Base-by-base conservation (phyloP, 2,329 filamentous ascomycete genomes). In the Pseudodiploospora longispora region DNA sequence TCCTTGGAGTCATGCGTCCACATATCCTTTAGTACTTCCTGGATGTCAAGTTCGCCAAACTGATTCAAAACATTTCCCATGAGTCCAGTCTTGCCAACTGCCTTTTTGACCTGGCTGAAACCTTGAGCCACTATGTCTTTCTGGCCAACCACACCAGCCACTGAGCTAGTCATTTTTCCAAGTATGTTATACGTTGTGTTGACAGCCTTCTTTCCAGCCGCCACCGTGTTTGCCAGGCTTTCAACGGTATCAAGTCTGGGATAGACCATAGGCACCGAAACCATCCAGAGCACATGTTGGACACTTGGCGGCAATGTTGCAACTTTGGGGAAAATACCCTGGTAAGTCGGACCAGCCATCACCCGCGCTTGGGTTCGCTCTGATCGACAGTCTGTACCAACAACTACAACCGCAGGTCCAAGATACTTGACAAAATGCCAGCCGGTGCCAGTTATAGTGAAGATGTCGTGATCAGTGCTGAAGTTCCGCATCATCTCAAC, bases 1-100 rank as follows among this genome's bases (percentile, higher is more conserved):
- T 98, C 93, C 76, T 97, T 98, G 42, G 85, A 90, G 41, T 97
- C 91, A 59, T 98, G 93, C 27, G 93, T 98, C 93, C 93, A 98
- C 73, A 95, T 84, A 62, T 98, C 93, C 59, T 91, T 83, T 47
- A 97, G 70, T 60, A 97, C 93, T 66, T 98, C 93, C 42, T 93
- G 81, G 41, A 97, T 80, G 58, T 96, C 93, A 48, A 98, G 83
- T 53, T 97, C 93, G 43, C 93, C 93, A 62, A 98, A 98, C 32
- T 94, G 90, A 68, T 89, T 96, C 40, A 98, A 72, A 34, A 97
- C 89, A 46, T 88, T 86, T 50, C 91, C 91, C 91, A 98, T 97
- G 41, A 98, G 72, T 2, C 93, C 93, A 1, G 82, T 85, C 66
- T 98, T 98, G 40, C 93, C 93, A 12, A 98, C 88, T 1, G 91